Conservation (phyloP, 352 stramenopile genomes). For the Globisporangium apiculatum region DNA sequence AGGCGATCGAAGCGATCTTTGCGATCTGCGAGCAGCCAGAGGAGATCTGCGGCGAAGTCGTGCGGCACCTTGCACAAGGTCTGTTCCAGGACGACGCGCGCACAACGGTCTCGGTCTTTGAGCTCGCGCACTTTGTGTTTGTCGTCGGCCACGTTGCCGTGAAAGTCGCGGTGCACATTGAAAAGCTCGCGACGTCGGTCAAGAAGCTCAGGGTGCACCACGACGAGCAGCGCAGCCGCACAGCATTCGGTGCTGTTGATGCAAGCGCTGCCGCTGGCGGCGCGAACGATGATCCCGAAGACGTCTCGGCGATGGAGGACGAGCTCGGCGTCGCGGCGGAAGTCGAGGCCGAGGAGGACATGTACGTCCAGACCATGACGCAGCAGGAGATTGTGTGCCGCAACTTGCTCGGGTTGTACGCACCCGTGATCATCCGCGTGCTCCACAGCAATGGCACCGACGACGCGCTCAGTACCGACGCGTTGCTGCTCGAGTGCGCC, state of each 20-base stretch:
- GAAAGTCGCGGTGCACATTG: conserved; percentile 92
- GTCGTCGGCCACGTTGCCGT: conserved; percentile 94
- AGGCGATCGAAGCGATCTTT: conserved; percentile 92
- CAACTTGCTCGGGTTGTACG: conserved; percentile 91
- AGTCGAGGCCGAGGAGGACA: conserved; percentile 86
- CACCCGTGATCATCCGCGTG: conserved; percentile 86
- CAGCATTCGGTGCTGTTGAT: neutral
- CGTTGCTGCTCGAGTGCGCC: conserved; percentile 87
- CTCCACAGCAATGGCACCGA: conserved; percentile 33
- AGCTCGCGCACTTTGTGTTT: conserved; percentile 93
- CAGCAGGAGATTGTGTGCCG: conserved; percentile 89
- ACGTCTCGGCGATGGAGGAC: conserved; percentile 88
- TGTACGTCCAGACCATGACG: conserved; percentile 89
- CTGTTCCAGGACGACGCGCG: conserved; percentile 52
- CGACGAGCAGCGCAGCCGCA: conserved; percentile 52
- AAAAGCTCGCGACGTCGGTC: conserved; percentile 80
- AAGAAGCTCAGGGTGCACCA: conserved; percentile 84
- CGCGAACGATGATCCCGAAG: conserved; percentile 29
- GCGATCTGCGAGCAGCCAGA: conserved; percentile 87
- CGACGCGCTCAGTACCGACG: conserved; percentile 55
- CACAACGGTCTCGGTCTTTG: conserved; percentile 55
- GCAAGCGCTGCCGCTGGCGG: conserved; percentile 14
- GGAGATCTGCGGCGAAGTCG: conserved; percentile 63
- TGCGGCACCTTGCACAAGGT: conserved; percentile 51
- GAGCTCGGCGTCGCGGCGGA: conserved; percentile 90